These are phyloP conservation scores for Blastomyces gilchristii DNA, from an alignment of 2,329 filamentous ascomycete genomes.

Conservation along the genomic window DNA sequence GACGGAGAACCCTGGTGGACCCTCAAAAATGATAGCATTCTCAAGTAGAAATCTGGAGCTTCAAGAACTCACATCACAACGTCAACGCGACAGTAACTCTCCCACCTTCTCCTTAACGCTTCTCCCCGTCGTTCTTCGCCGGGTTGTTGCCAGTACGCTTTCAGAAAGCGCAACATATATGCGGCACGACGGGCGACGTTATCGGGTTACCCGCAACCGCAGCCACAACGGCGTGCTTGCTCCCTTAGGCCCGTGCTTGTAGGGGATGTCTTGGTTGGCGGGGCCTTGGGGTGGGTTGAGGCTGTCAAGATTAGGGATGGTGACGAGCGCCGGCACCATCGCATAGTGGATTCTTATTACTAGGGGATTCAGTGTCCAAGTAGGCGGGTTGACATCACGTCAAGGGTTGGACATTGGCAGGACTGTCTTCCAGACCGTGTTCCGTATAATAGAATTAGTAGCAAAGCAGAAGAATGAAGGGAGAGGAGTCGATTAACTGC, in stretches of 20 bases:
- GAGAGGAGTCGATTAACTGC: neutral
- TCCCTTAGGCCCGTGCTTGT: neutral
- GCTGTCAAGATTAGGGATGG: neutral
- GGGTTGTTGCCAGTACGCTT: neutral
- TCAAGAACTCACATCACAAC: conserved; percentile 4
- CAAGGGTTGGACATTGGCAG: neutral
- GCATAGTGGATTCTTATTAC: neutral
- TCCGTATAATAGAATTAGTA: neutral
- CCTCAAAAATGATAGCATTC: neutral
- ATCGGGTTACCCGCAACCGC: neutral
- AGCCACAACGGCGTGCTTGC: neutral
- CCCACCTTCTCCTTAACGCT: neutral
- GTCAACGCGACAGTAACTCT: neutral
- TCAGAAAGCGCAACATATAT: neutral
- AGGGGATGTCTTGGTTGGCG: neutral
- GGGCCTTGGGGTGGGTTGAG: neutral
- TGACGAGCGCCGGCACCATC: neutral
- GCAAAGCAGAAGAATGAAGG: neutral
- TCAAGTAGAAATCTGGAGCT: neutral
- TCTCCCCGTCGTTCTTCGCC: neutral
- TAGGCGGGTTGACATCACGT: neutral
- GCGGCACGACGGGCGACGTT: neutral
- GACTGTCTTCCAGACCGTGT: neutral
- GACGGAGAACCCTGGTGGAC: neutral
- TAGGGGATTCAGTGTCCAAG: neutral